Evolutionary conservation across 2,329 filamentous ascomycete species (phyloP), one percentile per base, ranked within the genome.

Genomic region (Verruconis gallopava): DNA sequence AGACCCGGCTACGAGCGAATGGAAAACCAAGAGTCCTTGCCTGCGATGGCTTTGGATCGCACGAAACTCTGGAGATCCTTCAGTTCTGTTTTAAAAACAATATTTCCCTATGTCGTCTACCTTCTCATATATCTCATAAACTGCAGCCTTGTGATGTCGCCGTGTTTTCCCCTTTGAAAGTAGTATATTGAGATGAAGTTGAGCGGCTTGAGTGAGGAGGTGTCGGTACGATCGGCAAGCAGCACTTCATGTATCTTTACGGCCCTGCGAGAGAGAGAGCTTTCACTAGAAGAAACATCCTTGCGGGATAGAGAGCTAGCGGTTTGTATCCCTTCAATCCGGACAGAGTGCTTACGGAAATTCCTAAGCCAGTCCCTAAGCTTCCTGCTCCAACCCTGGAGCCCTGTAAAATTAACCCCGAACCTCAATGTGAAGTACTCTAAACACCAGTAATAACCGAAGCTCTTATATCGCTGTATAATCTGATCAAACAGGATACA

Each of bases 21-120:
- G 13, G 39, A 12, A 39, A 19, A 12, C 37, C 34, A 13, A 13
- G 15, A n/a, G 14, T 41, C 9, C 39, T 38, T 15, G 18, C 39
- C 21, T 39, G 19, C 18, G 33, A 42, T 18, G 33, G 15, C 21
- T 42, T 40, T 19, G 39, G 37, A 12, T 39, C 19, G 21, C 33
- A 39, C 17, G 33, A 30, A 14, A 38, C 54, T 4, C 53, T 58
- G 17, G 51, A 62, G 19, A 46, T 58, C 37, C 35, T 53, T 40
- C 50, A 55, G 46, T 53, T 52, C 42, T 58, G 49, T 44, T 54
- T 56, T 38, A 43, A 54, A 38, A 55, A 60, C 39, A 55, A 55
- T 22, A 59, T 61, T 35, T 46, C 53, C 28, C 46, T 60, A 14
- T 59, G 49, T 46, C 52, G 52, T 46, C 43, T 60, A 18, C 52